These are phyloP conservation scores for Magnaporthales sp. DNA, from an alignment of 2,329 filamentous ascomycete species.

Conservation along the genomic window DNA sequence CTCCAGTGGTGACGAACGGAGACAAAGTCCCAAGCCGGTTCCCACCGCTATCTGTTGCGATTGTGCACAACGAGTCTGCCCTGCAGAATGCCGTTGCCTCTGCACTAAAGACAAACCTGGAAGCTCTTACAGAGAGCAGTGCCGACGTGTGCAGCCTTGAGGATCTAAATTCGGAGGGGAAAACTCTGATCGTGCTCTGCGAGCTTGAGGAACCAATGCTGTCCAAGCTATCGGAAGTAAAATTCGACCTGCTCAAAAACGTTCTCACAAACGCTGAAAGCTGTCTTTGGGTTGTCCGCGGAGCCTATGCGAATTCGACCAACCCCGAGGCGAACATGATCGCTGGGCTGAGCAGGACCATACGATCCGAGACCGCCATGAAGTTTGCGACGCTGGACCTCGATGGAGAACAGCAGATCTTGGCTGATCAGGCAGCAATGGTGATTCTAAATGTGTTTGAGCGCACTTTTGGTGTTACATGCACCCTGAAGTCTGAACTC, in stretches of 20 bases:
- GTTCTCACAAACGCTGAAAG: conserved; percentile 25
- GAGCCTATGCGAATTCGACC: conserved; percentile 26
- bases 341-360: conserved; percentile 32
- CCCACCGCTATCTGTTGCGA: conserved; percentile 23
- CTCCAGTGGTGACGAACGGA: conserved; percentile 1
- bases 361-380: conserved; percentile 37
- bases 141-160: conserved; percentile 22
- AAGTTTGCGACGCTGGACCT: conserved; percentile 36
- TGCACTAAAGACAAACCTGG: conserved; percentile 22
- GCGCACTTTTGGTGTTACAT: conserved; percentile 23
- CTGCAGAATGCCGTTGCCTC: conserved; percentile 23
- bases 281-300: conserved; percentile 30
- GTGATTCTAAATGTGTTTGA: conserved; percentile 24
- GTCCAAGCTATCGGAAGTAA: conserved; percentile 24
- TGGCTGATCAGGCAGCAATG: conserved; percentile 14
- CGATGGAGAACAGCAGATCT: conserved; percentile 20
- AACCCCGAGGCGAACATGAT: conserved; percentile 34
- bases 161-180: conserved; percentile 21
- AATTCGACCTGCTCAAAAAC: conserved; percentile 28
- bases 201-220: conserved; percentile 36
- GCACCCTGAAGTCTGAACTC: conserved; percentile 25
- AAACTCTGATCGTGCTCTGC: conserved; percentile 31
- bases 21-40: conserved; percentile 9
- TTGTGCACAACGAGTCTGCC: conserved; percentile 25
- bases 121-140: conserved; percentile 22